Base-by-base conservation (phyloP, 805 yeast species). In the Kazachstania kunashirensis region DNA sequence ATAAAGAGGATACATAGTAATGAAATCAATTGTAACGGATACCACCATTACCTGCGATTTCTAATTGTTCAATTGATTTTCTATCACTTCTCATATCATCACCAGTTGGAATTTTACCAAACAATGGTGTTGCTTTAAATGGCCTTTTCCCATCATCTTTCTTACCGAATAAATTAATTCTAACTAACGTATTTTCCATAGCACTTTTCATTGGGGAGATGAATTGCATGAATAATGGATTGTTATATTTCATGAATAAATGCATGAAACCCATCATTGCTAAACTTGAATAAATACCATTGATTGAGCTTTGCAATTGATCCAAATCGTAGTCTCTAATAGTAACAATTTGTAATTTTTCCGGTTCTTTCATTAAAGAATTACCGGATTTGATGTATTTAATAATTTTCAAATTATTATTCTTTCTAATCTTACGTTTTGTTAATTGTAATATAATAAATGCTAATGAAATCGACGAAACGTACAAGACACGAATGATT, bases 231-330 rank as follows among this genome's bases (percentile, higher is more conserved):
- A 92, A 77, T 59, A 92, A 74, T 42, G 98, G 98, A 67, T 92
- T 86, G 62, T 96, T 86, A 73, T 85, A 92, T 66, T 85, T 82
- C 94, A 92, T 77, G 77, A 89, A 89, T 44, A 92, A 57, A 65
- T 92, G 98, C 97, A 89, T 88, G 78, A 89, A 83, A 18, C 81
- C 94, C 88, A 92, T 88, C 95, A 92, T 85, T 53, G 94, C 96
- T 50, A 88, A 59, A 46, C 94, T 82, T 45, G 94, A 83, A 71
- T 80, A 78, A 48, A 85, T 74, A 46, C 94, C 76, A 65, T 83
- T 85, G 63, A 88, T 72, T 42, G 85, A 78, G 36, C 75, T 43
- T 62, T 83, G 77, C 44, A 89, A 73, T 68, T 89, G 96, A 57
- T 77, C 72, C 61, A 88, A 73, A 64, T 92, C 98, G 70, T 92